A percentile compares a stretch with the other conserved stretches of the same genome.
Evolutionary conservation across 2,329 filamentous ascomycete genomes (phyloP).

Genomic region (Blastomyces gilchristii): DNA sequence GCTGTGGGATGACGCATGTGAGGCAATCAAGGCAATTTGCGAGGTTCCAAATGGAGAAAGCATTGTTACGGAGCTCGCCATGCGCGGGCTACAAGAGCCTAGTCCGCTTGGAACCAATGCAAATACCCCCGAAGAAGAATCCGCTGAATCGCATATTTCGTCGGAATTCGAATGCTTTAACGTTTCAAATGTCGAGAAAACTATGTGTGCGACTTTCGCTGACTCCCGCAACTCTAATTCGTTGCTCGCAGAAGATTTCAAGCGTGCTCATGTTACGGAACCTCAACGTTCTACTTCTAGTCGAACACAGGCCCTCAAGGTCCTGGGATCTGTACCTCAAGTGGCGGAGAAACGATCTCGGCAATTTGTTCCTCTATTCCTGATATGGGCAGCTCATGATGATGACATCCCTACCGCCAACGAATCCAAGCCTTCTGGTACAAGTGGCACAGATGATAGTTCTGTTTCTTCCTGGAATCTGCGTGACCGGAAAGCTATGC

Average conservation of each 20-base stretch:
- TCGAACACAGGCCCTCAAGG: conserved; percentile 66
- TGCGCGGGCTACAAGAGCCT: conserved; percentile 57
- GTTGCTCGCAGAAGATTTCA: conserved; percentile 54
- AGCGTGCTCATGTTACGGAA: conserved; percentile 45
- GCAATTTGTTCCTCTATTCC: conserved; percentile 70
- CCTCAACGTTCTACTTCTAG: conserved; percentile 39
- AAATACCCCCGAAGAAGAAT: conserved; percentile 14
- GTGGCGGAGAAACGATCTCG: conserved; percentile 81
- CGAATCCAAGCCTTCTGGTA: conserved; percentile 21
- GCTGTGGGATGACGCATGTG: conserved; percentile 74
- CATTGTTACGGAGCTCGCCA: conserved; percentile 58
- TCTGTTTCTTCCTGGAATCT: conserved; percentile 32
- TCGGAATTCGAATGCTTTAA: conserved; percentile 75
- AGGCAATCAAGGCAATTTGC: conserved; percentile 64
- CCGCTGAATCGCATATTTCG: conserved; percentile 22
- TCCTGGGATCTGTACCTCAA: conserved; percentile 61
- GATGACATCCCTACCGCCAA: conserved; percentile 28
- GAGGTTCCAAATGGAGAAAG: conserved; percentile 63
- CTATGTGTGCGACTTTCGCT: conserved; percentile 44
- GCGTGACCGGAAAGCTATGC: conserved; percentile 68
- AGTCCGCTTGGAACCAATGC: conserved; percentile 11
- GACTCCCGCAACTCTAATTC: conserved; percentile 46
- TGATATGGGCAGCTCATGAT: conserved; percentile 62
- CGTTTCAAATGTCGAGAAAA: conserved; percentile 48
- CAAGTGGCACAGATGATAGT: conserved; percentile 16